Percentiles rank a stretch among this genome's conserved stretches.
phyloP scores from a whole-genome alignment of 2,329 filamentous ascomycete genomes.

The Sphaceloma murrayae region DNA sequence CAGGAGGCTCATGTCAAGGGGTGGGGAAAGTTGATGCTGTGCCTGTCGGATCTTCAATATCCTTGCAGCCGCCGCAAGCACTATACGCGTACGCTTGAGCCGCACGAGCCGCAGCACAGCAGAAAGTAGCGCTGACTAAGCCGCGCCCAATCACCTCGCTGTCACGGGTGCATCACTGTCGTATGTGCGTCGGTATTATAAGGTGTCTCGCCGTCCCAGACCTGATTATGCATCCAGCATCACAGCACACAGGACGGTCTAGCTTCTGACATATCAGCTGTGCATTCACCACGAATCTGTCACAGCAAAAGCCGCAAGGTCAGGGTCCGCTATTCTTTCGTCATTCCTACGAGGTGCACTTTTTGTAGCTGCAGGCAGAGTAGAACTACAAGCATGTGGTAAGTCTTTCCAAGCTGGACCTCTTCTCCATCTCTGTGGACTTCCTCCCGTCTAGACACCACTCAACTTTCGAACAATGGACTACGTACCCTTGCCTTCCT shows the following conservation, averaged over 20 bases:
- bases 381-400: background rate
- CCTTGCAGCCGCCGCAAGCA: too few relatives aligned
- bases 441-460: background rate
- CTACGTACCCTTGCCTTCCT: background rate
- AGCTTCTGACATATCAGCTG: background rate
- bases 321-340: background rate
- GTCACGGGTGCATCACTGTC: too few relatives aligned
- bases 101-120: too few relatives aligned
- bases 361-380: background rate
- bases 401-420: background rate
- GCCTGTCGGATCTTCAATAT: too few relatives aligned
- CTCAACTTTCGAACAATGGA: background rate
- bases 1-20: background rate
- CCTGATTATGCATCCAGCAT: too few relatives aligned
- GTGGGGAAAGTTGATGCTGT: too few relatives aligned
- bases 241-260: too few relatives aligned
- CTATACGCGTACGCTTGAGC: too few relatives aligned
- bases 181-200: too few relatives aligned
- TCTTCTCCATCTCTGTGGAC: background rate
- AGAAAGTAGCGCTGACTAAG: too few relatives aligned
- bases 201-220: too few relatives aligned
- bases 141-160: too few relatives aligned
- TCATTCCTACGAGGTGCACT: background rate
- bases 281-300: background rate
- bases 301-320: background rate